These are phyloP conservation scores for Penicillium sp. DNA, from an alignment of 2,329 filamentous ascomycete species.

Conservation along the genomic window DNA sequence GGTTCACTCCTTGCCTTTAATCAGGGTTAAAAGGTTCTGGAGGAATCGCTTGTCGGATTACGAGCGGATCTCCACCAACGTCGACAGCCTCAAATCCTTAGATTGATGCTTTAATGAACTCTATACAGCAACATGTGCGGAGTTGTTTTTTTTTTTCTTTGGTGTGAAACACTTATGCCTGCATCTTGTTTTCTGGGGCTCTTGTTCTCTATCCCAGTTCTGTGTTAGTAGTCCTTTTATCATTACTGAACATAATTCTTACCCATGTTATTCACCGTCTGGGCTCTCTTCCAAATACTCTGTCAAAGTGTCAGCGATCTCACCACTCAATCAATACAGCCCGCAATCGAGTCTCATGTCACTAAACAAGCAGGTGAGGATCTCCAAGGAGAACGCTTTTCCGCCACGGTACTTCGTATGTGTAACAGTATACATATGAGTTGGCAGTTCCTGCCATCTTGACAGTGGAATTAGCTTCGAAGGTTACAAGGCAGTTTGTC, in stretches of 20 bases:
- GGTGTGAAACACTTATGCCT: neutral
- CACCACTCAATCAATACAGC: neutral
- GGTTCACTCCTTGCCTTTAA: neutral
- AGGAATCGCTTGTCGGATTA: neutral
- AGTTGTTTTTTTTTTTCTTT: neutral
- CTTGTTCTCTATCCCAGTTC: neutral
- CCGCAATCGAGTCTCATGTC: neutral
- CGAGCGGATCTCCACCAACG: neutral
- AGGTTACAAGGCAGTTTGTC: neutral
- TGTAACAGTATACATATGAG: neutral
- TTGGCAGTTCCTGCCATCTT: neutral
- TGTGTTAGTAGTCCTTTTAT: conserved; percentile 9
- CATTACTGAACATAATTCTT: conserved; percentile 17
- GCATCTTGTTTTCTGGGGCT: neutral
- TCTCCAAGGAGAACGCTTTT: neutral
- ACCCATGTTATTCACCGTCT: neutral
- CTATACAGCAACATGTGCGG: neutral
- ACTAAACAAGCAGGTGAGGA: neutral
- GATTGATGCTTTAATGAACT: conserved; percentile 10
- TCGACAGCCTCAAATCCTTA: neutral
- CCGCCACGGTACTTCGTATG: neutral
- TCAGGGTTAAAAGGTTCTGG: neutral
- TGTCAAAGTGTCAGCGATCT: neutral
- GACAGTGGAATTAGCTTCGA: neutral
- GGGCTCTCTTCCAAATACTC: neutral